Conservation (phyloP, 495 filamentous ascomycete species). For the Baudoinia panamericana region DNA sequence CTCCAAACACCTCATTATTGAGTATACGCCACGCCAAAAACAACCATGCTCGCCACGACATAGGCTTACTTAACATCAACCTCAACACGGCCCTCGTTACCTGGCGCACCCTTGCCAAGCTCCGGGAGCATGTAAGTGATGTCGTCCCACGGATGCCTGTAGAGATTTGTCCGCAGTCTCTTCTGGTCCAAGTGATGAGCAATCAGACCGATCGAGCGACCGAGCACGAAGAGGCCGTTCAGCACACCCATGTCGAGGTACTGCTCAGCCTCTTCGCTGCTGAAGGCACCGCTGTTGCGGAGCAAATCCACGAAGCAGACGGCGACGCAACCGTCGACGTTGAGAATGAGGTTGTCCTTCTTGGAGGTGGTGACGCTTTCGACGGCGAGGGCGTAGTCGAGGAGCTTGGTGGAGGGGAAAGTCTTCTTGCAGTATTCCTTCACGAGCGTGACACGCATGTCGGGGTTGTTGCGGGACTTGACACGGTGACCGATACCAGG, state of each 20-base stretch:
- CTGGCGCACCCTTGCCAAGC: slow-evolving; percentile 57
- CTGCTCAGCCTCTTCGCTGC: slow-evolving; percentile 65
- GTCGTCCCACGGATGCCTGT: slow-evolving; percentile 50
- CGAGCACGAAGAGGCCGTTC: slow-evolving; percentile 97
- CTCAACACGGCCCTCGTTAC: slow-evolving; percentile 81
- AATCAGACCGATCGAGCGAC: slow-evolving; percentile 93
- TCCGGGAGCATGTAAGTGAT: slow-evolving; percentile 91
- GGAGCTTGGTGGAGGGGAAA: slow-evolving; percentile 91
- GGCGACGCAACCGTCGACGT: slow-evolving; percentile 94
- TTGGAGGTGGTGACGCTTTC: slow-evolving; percentile 97
- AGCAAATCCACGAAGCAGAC: slow-evolving; percentile 98
- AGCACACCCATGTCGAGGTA: slow-evolving; percentile 91
- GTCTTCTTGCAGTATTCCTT: slow-evolving; percentile 96
- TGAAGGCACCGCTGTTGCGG: slow-evolving; percentile 96
- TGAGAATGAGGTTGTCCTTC: slow-evolving; percentile 99
- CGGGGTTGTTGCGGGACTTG: slow-evolving; percentile 99
- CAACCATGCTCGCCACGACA: too few species aligned
- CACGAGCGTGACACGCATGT: slow-evolving; percentile 97
- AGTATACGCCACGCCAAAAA: too few species aligned
- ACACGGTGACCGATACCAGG: slow-evolving; percentile 97
- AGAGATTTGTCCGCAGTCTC: slow-evolving; percentile 91
- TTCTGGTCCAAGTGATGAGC: slow-evolving; percentile 99
- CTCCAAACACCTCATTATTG: too few species aligned
- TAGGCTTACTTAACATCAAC: slow-evolving; percentile 45
- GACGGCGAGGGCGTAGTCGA: slow-evolving; percentile 95